Evolutionary conservation across 1,284 basidiomycete species (phyloP), one percentile per base, ranked within the genome.

Genomic region (Cryptococcus sp.): DNA sequence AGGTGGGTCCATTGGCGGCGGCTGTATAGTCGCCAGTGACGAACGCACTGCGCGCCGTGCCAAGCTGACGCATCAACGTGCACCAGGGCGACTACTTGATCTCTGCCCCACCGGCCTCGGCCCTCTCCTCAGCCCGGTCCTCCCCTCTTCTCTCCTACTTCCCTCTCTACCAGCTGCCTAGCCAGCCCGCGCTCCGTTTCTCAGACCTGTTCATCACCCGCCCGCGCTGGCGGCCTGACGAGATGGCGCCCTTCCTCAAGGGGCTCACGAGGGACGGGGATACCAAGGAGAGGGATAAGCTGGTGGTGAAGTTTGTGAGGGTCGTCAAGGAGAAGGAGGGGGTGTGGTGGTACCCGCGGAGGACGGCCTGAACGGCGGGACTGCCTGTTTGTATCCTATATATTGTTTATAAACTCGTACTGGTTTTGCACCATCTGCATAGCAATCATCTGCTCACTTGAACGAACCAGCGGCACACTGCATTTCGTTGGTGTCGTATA

Each of bases 251-350:
- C 0, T 96, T 93, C 76, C 77, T 96, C 13, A 77, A 81, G 8
- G 91, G 91, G 57, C 84, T 95, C 55, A 86, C 85, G 0, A 79
- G 91, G 11, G 85, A 89, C 23, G 74, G 75, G 3, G 75, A 78
- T 69, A 79, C 79, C n/a, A 94, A 94, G 75, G 90, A 90, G 64
- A 80, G 87, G 46, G 92, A 96, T 68, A 91, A 87, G 73, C 71
- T 95, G 59, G 78, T 95, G 37, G 82, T 90, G 46, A 95, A 91
- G 77, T 89, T 87, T 71, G 88, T 90, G 24, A 80, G 92, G 46
- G 83, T 87, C 3, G 82, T 86, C 39, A 88, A 86, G 55, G 87
- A 88, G 80, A 84, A 38, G 84, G 85, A n/a, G 28, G 70, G 67
- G 40, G 50, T 56, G 15, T 73, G 72, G 73, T 77, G 72, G 75